phyloP scores from a whole-genome alignment of 176 grass and related monocot species.

The Secale cereale region DNA sequence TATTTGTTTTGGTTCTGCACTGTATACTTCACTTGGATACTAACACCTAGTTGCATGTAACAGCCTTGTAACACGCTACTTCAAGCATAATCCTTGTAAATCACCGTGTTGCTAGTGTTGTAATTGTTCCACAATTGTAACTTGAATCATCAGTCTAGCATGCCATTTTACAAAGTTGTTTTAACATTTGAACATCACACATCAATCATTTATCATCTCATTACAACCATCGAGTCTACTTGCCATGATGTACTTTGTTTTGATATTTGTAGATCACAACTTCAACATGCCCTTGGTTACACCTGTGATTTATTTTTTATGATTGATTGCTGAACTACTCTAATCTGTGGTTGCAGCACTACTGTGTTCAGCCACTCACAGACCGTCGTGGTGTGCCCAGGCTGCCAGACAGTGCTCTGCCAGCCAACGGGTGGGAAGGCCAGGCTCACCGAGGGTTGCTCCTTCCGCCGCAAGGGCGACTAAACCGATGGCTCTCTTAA shows the following conservation, averaged over 20 bases:
- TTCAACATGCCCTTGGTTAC: too few relatives aligned
- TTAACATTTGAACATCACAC: background rate
- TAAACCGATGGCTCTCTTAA: slow-evolving; percentile 1
- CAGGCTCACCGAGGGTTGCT: slow-evolving; percentile 73
- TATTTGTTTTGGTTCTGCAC: background rate
- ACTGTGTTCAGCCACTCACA: slow-evolving; percentile 95
- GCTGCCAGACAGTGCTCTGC: slow-evolving; percentile 73
- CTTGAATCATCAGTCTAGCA: background rate
- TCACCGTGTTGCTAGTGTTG: background rate
- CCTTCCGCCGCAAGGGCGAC: slow-evolving; percentile 76
- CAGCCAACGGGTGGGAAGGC: slow-evolving; percentile 76
- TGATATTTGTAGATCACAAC: background rate
- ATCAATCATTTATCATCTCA: background rate
- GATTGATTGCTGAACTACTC: background rate
- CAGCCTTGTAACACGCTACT: background rate
- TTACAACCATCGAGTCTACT: background rate
- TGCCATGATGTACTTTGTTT: background rate
- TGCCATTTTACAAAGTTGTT: background rate
- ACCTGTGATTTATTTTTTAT: background rate
- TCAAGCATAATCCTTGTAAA: background rate
- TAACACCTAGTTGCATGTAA: background rate
- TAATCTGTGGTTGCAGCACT: slow-evolving; percentile 37
- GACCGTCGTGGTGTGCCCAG: slow-evolving; percentile 60
- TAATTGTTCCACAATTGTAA: background rate
- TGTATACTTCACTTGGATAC: background rate